Evolutionary conservation across 805 yeast species (phyloP).

Genomic region (Saitoella complicata): DNA sequence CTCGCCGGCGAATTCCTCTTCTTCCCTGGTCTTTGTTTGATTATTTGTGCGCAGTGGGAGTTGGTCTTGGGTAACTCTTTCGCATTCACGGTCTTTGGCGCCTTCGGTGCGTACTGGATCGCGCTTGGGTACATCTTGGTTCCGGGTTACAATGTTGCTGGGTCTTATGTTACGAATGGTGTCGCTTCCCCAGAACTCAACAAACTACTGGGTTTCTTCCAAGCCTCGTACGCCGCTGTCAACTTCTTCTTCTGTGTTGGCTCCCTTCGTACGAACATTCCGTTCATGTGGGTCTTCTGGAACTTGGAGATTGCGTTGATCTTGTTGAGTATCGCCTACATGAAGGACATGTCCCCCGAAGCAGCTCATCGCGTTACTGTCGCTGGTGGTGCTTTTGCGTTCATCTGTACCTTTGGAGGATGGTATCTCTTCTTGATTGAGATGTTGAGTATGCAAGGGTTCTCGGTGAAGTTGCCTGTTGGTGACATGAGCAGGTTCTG

Average conservation of each 20-base stretch:
- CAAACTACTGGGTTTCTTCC: conserved; percentile 10
- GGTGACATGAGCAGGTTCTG: conserved; percentile 10
- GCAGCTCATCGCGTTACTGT: conserved; percentile 4
- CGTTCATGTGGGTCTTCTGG: conserved; percentile 8
- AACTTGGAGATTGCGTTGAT: conserved; percentile 6
- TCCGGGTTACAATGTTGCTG: conserved; percentile 11
- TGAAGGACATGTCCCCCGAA: conserved; percentile 1
- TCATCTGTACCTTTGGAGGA: conserved; percentile 9
- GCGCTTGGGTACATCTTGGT: conserved; percentile 10
- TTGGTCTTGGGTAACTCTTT: conserved; percentile 14
- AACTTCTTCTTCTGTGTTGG: conserved; percentile 8
- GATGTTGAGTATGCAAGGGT: conserved; percentile 12
- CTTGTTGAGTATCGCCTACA: conserved; percentile 8
- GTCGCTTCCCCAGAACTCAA: conserved; percentile 6
- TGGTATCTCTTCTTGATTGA: conserved; percentile 10
- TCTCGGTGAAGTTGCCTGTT: conserved; percentile 11
- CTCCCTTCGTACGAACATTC: conserved; percentile 11
- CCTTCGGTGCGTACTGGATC: conserved; percentile 13
- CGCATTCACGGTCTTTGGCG: conserved; percentile 12
- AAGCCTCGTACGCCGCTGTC: conserved; percentile 9
- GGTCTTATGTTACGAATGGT: conserved; percentile 12
- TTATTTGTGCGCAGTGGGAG: conserved; percentile 11
- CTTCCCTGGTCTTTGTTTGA: conserved; percentile 9
- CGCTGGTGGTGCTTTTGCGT: conserved; percentile 11
- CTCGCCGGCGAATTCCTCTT: conserved; percentile 8